Percentiles rank a stretch among this genome's conserved stretches.
Conservation (phyloP, 495 filamentous ascomycete genomes). For the Penicillium soppii region DNA sequence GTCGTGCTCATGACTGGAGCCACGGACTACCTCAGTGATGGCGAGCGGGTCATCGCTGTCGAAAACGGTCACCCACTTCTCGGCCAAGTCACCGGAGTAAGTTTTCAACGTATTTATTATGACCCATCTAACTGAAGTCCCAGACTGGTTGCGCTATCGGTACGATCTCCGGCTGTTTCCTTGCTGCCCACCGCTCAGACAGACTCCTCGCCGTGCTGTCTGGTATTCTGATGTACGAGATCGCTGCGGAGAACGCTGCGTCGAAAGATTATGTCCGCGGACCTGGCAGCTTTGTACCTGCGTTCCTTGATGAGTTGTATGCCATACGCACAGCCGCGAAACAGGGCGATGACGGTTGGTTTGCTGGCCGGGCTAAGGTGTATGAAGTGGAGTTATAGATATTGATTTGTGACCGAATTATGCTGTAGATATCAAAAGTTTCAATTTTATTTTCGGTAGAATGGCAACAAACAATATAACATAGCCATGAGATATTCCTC, state of each 20-base stretch:
- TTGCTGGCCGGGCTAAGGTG: constrained; percentile 54
- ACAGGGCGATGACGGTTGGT: constrained; percentile 51
- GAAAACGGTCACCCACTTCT: constrained; percentile 77
- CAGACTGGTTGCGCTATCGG: constrained; percentile 82
- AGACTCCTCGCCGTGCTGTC: constrained; percentile 68
- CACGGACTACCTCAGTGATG: constrained; percentile 78
- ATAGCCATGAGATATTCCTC: constrained; percentile 7
- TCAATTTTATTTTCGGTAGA: background rate
- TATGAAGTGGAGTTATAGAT: constrained; percentile 36
- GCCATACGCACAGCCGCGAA: constrained; percentile 49
- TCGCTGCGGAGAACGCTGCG: constrained; percentile 76
- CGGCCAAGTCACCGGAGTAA: constrained; percentile 74
- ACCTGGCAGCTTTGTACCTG: constrained; percentile 85
- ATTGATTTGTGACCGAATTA: background rate
- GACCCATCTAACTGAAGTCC: constrained; percentile 4
- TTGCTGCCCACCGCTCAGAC: constrained; percentile 60
- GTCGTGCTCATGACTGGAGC: constrained; percentile 85
- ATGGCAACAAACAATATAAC: background rate
- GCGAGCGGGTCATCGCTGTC: constrained; percentile 61
- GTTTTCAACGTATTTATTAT: background rate
- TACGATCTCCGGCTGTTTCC: constrained; percentile 71
- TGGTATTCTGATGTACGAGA: constrained; percentile 76
- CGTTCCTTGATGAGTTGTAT: constrained; percentile 74
- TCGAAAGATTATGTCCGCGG: constrained; percentile 63
- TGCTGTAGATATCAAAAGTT: constrained; percentile 10